A percentile compares a stretch with the other conserved stretches of the same genome.
Evolutionary conservation across 2,329 filamentous ascomycete species (phyloP).

Genomic region (Chalara sp.): DNA sequence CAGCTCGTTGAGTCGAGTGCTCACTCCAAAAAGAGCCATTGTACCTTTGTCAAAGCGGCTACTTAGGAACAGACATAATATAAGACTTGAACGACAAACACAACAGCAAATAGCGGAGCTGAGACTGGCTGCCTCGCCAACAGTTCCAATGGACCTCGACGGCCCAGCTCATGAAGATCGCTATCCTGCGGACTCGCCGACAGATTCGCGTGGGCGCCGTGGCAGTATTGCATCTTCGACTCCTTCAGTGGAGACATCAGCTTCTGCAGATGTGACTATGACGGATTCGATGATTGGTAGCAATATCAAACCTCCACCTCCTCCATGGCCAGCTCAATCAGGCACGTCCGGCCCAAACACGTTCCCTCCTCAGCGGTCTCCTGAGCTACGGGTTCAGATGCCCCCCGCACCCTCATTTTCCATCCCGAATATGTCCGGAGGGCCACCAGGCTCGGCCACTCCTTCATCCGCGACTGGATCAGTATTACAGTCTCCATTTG

Average conservation of each 20-base stretch:
- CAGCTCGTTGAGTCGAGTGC: conserved; percentile 9
- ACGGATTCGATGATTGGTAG: conserved; percentile 19
- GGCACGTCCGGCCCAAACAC: no score
- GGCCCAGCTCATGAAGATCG: conserved; percentile 8
- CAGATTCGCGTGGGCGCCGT: conserved; percentile 16
- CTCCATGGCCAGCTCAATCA: conserved; percentile 19
- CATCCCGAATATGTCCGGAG: conserved; percentile 27
- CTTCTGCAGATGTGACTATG: conserved; percentile 19
- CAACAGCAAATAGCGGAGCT: conserved; percentile 7
- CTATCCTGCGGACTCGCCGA: conserved; percentile 14
- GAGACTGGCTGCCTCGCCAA: conserved; percentile 13
- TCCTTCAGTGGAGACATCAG: conserved; percentile 16
- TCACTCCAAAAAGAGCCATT: conserved; percentile 17
- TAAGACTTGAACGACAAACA: conserved; percentile 14
- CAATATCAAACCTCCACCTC: conserved; percentile 23
- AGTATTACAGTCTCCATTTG: conserved; percentile 44
- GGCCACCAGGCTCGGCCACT: conserved; percentile 30
- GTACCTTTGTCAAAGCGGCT: conserved; percentile 23
- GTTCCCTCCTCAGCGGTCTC: conserved; percentile 8
- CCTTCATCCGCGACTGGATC: conserved; percentile 40
- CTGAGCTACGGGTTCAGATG: conserved; percentile 40
- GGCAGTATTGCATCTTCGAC: conserved; percentile 21
- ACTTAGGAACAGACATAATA: conserved; percentile 22
- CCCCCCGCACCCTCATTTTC: conserved; percentile 47
- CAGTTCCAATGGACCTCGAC: conserved; percentile 19